A percentile compares a stretch with the other conserved stretches of the same genome.
These are phyloP conservation scores for Phytophthora idaei DNA, from an alignment of 352 stramenopile species.

Conservation along the genomic window DNA sequence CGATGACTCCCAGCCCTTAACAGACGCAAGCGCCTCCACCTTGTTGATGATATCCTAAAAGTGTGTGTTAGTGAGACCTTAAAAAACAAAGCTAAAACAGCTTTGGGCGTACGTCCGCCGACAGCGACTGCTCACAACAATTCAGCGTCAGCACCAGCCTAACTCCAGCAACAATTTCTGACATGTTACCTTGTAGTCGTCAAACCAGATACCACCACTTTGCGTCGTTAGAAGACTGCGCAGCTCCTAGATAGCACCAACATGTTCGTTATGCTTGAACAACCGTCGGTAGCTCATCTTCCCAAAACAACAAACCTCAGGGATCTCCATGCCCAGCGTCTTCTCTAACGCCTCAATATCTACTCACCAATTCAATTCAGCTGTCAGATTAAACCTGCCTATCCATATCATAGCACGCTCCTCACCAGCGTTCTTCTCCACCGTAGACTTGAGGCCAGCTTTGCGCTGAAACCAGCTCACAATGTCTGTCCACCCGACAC, in stretches of 20 bases:
- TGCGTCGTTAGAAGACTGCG: conserved; percentile 74
- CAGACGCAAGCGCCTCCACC: conserved; percentile 46
- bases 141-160: conserved; percentile 4
- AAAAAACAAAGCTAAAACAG: background rate
- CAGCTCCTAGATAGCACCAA: conserved; percentile 42
- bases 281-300: background rate
- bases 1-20: conserved; percentile 62
- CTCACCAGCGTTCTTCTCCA: conserved; percentile 56
- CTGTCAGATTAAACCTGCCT: background rate
- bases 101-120: conserved; percentile 45
- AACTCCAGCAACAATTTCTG: background rate
- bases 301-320: conserved; percentile 39
- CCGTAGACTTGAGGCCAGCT: conserved; percentile 51
- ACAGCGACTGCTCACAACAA: conserved; percentile 55
- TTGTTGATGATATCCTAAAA: conserved; percentile 64
- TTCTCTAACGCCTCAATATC: conserved; percentile 82
- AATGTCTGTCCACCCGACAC: conserved; percentile 50
- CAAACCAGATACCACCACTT: conserved; percentile 84
- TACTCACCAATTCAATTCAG: conserved; percentile 23
- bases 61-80: background rate
- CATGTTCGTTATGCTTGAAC: background rate
- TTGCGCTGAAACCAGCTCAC: conserved; percentile 88
- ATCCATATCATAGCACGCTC: too few species aligned
- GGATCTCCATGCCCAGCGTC: conserved; percentile 59
- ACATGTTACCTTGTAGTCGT: conserved; percentile 69